Base-by-base conservation (phyloP, 1,284 basidiomycete genomes). In the Rhodofomes roseus region DNA sequence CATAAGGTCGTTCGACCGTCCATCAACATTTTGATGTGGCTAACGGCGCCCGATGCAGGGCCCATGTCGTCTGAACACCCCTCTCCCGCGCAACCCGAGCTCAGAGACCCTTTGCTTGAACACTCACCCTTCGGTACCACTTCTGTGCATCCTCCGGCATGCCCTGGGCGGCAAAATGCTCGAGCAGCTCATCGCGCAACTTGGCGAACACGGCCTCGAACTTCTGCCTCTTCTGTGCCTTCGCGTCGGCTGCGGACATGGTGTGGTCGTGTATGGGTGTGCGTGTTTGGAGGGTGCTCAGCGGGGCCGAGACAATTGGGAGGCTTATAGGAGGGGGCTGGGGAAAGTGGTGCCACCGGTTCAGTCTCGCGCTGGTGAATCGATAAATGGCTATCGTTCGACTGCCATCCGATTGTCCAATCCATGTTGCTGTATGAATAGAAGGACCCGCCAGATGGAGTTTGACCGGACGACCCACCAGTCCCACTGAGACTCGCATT, bases 141-240 rank as follows among this genome's bases (percentile, higher is more conserved):
- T 88, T 81, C 46, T 88, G 75, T 4, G 90, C 93, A 61, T 95
- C 93, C 39, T 78, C 69, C n/a, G 95, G 93, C 86, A 96, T 90
- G 29, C 83, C 82, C 70, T 90, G 80, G 27, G 76, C 74, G 60
- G 81, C 79, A 66, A 93, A 79, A 70, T 91, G 83, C 12, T 76
- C 81, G 59, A 94, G 72, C 31, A 87, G 78, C 71, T 87, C 84
- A 60, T 82, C 79, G 39, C 80, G 79, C 55, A 88, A 81, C 65
- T 75, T 70, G 39, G 70, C 68, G 69, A 78, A 89, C 4, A 80
- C 81, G 14, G 62, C 71, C 64, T 84, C 79, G 67, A 88, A 88
- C 61, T 79, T 80, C 22, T 75, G 71, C 55, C 83, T 79, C 62
- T 79, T 77, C 31, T 73, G 72, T 12, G 76, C 76, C 68, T 81